Conservation (phyloP, 257 asterid species). For the Rauvolfia tetraphylla region DNA sequence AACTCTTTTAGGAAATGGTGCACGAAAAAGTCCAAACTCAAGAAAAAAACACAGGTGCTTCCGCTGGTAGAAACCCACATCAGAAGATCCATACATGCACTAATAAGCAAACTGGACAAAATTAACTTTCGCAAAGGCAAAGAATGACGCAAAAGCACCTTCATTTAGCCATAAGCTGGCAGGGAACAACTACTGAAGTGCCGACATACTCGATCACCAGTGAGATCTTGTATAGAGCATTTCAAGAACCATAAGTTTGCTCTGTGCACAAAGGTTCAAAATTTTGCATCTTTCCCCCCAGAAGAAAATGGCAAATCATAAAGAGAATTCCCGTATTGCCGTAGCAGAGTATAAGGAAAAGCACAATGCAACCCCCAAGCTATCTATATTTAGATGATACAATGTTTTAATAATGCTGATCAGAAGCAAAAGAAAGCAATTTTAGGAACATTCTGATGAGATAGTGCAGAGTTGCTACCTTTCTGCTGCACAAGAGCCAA, state of each 20-base stretch:
- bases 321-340: neutral
- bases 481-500: neutral
- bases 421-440: neutral
- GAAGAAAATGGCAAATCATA: neutral
- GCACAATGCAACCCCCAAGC: no score
- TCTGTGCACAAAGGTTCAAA: neutral
- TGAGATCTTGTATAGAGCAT: neutral
- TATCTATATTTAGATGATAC: neutral
- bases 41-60: neutral
- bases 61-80: neutral
- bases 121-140: neutral
- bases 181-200: no score
- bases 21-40: neutral
- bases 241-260: neutral
- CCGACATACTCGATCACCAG: neutral
- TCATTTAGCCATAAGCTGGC: no score
- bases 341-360: neutral
- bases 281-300: neutral
- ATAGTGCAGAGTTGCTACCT: neutral
- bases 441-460: neutral
- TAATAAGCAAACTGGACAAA: neutral
- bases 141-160: neutral
- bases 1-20: neutral
- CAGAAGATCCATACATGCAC: neutral
- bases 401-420: neutral